Conservation (phyloP, 306 rosid genomes). For the Oxytropis ochrocephala region DNA sequence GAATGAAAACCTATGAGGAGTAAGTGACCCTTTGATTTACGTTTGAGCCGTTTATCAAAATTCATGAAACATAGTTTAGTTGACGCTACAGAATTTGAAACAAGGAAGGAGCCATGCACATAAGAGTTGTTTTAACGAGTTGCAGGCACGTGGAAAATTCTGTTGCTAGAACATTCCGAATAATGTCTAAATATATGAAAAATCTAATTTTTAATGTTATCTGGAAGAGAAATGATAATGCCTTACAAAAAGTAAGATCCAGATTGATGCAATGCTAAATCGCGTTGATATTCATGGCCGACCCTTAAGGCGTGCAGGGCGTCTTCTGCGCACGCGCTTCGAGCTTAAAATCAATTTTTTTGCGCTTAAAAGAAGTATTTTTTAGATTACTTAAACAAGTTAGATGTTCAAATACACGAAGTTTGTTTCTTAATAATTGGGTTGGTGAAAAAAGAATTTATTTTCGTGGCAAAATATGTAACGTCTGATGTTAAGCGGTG, state of each 20-base stretch:
- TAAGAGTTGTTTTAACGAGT: conserved; percentile 24
- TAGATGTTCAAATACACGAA: no score
- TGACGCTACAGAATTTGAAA: background rate
- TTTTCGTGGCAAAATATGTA: no score
- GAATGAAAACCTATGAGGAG: background rate
- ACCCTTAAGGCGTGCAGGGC: no score
- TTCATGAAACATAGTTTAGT: background rate
- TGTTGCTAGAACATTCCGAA: conserved; percentile 12
- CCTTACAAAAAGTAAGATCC: conserved; percentile 21
- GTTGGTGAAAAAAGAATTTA: no score
- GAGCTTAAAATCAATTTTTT: no score
- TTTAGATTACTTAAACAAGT: no score
- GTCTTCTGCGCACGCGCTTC: no score
- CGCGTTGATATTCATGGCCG: conserved; percentile 2
- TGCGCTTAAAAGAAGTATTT: no score
- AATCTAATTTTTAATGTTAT: conserved; percentile 16
- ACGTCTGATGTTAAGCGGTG: no score
- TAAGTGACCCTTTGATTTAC: conserved; percentile 32
- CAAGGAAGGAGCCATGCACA: background rate
- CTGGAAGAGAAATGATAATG: conserved; percentile 3
- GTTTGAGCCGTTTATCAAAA: conserved; percentile 29
- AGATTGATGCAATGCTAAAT: conserved; percentile 21
- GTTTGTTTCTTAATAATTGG: no score
- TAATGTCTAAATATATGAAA: conserved; percentile 8
- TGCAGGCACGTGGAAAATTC: conserved; percentile 46